Evolutionary conservation across 306 rosid species (phyloP), one percentile per base, ranked within the genome.

Genomic region (Oxytropis ochrocephala): DNA sequence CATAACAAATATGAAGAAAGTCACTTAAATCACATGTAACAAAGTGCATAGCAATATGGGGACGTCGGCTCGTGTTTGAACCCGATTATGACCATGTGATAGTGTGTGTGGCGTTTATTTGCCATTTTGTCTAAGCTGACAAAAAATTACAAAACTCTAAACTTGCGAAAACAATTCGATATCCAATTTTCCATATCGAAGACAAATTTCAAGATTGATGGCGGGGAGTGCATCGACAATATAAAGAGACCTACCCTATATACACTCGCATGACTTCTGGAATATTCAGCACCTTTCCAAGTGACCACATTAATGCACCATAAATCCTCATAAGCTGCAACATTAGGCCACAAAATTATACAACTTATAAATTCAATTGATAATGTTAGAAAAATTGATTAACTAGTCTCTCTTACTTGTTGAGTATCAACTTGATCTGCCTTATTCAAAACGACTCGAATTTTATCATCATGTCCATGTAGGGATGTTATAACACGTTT

Each of bases 291-390:
- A 91, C 99, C 66, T 94, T 94, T 54, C 99, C 99, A 16, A 94
- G 96, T n/a, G 99, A 94, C 97, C 99, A 94, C 99, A 94, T 94
- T 48, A 94, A 64, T 46, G 99, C 99, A 72, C 99, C 97, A 63
- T 94, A 91, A 70, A 91, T 90, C 80, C 97, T 91, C 99, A 94
- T 94, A 64, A 94, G 69, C 98, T 93, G 85, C 78, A 75, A 75
- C 17, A 36, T 21, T 55, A 4, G 16, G 67, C 39, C 9, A 72
- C 12, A 54, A 16, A 18, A 38, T 18, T 39, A 60, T 9, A 68
- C 18, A 48, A 1, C 49, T 62, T 3, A 77, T 11, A 8, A 5
- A 46, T 70, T 66, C 41, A 10, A 13, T 49, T 17, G 2, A 9
- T 2, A 0, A 56, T 12, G 29, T 11, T 12, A 7, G 33, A 4